Base-by-base conservation (phyloP, 805 yeast species). In the Metschnikowia reukaufii region DNA sequence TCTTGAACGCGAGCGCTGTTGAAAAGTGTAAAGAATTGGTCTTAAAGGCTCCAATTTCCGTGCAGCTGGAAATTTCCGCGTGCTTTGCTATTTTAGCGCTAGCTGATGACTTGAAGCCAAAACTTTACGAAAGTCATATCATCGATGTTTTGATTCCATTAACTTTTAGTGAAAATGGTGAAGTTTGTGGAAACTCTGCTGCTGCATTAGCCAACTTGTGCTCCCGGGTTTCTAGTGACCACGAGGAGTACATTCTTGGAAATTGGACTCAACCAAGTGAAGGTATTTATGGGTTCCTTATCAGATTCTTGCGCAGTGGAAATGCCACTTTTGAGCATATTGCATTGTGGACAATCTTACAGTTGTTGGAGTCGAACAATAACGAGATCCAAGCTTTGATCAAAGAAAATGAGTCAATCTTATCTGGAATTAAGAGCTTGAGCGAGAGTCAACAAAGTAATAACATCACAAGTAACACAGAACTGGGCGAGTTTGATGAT, bases 181-280 rank as follows among this genome's bases (percentile, higher is more conserved):
- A 95, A 68, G 97, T 94, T 15, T 94, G 96, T 66, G 99, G 99
- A 47, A 94, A 94, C 67, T 87, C 96, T 2, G 99, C 98, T 13
- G 99, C 99, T 31, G 98, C 99, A 1, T 77, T 94, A 56, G 99
- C 99, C 25, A 94, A 94, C 63, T 73, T 94, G 58, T 89, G 97
- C 56, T 90, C 97, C 4, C 82, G 97, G 68, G 88, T 92, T 31
- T 64, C 72, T 15, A 80, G 79, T 58, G 91, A 88, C 58, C 91
- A 91, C 66, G 78, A 83, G 49, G 72, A 69, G 44, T 83, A 84
- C 54, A 88, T 94, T 50, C 76, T 89, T 48, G 78, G 81, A 45
- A 78, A 83, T 55, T 94, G 97, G 95, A 73, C 78, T 18, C 72
- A 73, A 49, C 96, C 96, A 36, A 80, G 78, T 42, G 90, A 88